phyloP scores from a whole-genome alignment of 1,284 basidiomycete species.

The Microbotryum saponariae region DNA sequence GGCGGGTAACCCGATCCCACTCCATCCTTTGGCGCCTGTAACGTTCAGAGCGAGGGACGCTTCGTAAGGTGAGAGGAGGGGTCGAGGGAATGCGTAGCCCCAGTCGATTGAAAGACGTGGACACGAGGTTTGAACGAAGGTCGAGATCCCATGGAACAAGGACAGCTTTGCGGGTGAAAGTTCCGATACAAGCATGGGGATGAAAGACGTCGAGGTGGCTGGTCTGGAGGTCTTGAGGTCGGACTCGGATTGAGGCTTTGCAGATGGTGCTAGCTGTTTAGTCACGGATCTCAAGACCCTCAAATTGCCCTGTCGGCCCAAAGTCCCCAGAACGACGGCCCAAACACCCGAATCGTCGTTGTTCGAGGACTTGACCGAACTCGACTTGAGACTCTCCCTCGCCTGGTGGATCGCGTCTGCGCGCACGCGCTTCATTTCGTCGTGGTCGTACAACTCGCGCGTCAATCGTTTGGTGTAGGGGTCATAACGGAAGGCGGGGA shows the following conservation, averaged over 20 bases:
- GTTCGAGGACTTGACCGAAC: conserved; percentile 2
- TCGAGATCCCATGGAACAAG: conserved; percentile 67
- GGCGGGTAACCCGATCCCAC: conserved; percentile 29
- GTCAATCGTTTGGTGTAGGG: conserved; percentile 98
- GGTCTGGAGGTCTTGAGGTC: too few relatives aligned
- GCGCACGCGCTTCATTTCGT: conserved; percentile 70
- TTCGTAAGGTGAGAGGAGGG: conserved; percentile 90
- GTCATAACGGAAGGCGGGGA: conserved; percentile 96
- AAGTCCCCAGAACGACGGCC: conserved; percentile 92
- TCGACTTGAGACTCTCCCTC: conserved; percentile 52
- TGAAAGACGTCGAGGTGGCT: conserved; percentile 51
- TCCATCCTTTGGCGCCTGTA: conserved; percentile 55
- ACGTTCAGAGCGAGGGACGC: conserved; percentile 73
- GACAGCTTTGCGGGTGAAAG: conserved; percentile 87
- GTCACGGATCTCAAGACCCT: conserved; percentile 81
- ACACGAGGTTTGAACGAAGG: conserved; percentile 92
- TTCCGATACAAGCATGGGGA: conserved; percentile 90
- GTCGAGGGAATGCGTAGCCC: conserved; percentile 89
- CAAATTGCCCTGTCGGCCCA: conserved; percentile 89
- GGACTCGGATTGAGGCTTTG: conserved; percentile 46
- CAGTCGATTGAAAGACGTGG: conserved; percentile 95
- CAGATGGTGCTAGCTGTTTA: conserved; percentile 52
- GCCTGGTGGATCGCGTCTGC: conserved; percentile 71
- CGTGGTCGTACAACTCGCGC: conserved; percentile 82
- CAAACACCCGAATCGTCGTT: conserved; percentile 47